These are phyloP conservation scores for Lachancea kluyveri DNA, from an alignment of 805 yeast species.

Conservation along the genomic window DNA sequence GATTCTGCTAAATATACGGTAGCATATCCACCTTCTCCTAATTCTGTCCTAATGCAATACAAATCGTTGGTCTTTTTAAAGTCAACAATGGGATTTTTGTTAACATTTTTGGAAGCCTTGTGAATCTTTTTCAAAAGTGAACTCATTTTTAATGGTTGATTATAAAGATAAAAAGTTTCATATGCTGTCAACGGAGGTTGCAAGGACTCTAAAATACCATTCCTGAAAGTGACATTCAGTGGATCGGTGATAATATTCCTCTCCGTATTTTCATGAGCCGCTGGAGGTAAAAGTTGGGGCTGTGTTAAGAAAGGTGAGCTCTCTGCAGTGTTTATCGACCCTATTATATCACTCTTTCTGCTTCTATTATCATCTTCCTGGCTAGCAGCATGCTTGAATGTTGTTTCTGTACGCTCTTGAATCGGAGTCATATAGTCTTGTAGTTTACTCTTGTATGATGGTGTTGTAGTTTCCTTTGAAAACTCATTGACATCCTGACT, in stretches of 20 bases:
- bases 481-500: conserved; percentile 1
- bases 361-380: conserved; percentile 15
- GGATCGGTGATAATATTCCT: conserved; percentile 35
- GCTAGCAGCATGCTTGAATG: conserved; percentile 11
- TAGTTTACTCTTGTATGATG: conserved; percentile 9
- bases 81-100: conserved; percentile 31
- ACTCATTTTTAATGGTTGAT: conserved; percentile 32
- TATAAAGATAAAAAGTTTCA: conserved; percentile 28
- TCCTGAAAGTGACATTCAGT: conserved; percentile 37
- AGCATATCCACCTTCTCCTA: conserved; percentile 82
- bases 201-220: conserved; percentile 34
- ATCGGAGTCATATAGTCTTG: conserved; percentile 27
- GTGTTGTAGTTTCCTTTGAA: conserved; percentile 6
- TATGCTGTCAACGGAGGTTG: conserved; percentile 32
- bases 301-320: conserved; percentile 30
- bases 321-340: conserved; percentile 11
- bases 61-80: conserved; percentile 30
- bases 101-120: conserved; percentile 33
- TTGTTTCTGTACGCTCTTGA: conserved; percentile 21
- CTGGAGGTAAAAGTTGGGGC: conserved; percentile 11
- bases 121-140: conserved; percentile 33
- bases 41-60: conserved; percentile 35
- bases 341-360: conserved; percentile 4
- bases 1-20: conserved; percentile 67
- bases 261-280: too few species aligned